phyloP scores from a whole-genome alignment of 108 stramenopile genomes.

The Nitzschia sp. region DNA sequence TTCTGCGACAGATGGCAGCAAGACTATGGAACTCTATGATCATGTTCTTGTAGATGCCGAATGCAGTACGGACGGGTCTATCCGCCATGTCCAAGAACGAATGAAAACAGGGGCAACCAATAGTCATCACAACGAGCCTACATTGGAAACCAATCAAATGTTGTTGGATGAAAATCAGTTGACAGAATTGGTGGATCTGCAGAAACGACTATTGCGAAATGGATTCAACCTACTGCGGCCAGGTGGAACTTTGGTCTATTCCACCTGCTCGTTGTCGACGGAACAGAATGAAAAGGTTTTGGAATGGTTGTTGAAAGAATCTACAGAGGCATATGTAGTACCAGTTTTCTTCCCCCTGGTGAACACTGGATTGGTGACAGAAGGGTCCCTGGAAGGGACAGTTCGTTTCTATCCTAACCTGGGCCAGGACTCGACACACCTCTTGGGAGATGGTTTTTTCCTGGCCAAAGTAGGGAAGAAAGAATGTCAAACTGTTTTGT shows the following conservation, averaged over 20 bases:
- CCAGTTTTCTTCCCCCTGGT: slow-evolving; percentile 46
- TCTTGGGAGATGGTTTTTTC: slow-evolving; percentile 66
- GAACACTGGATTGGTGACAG: slow-evolving; percentile 24
- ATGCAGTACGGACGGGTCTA: slow-evolving; percentile 91
- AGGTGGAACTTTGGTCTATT: slow-evolving; percentile 88
- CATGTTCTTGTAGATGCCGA: slow-evolving; percentile 92
- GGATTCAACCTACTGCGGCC: slow-evolving; percentile 76
- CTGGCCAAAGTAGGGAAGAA: slow-evolving; percentile 58
- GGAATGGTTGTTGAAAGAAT: slow-evolving; percentile 60
- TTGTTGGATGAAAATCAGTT: slow-evolving; percentile 47
- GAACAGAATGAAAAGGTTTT: slow-evolving; percentile 90
- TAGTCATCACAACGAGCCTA: not conserved
- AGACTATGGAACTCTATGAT: slow-evolving; percentile 58
- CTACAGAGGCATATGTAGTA: slow-evolving; percentile 42
- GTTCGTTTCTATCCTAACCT: slow-evolving; percentile 60
- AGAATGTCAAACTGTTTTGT: not conserved
- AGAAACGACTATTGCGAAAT: slow-evolving; percentile 61
- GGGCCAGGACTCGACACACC: slow-evolving; percentile 7
- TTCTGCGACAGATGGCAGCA: not conserved
- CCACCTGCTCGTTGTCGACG: slow-evolving; percentile 84
- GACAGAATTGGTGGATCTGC: slow-evolving; percentile 71
- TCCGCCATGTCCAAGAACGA: slow-evolving; percentile 61
- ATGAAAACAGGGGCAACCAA: slow-evolving; percentile 18
- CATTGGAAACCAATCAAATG: slow-evolving; percentile 20
- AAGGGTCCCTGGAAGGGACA: slow-evolving; percentile 52